Conservation (phyloP, 129 eudicot species). For the Flaveria trinervia region DNA sequence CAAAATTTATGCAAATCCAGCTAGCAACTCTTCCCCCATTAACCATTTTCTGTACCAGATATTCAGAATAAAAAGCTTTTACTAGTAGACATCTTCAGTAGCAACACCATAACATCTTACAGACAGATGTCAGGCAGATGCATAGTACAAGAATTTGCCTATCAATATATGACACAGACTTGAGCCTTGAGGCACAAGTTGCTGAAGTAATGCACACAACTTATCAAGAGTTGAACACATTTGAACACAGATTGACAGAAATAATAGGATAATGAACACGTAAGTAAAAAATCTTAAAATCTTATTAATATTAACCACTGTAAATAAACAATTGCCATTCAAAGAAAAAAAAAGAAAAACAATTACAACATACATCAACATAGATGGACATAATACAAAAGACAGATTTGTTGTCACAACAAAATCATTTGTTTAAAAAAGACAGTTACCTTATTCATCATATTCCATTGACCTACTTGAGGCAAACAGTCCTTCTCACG, state of each 20-base stretch:
- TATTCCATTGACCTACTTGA: constrained; percentile 98
- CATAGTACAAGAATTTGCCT: not conserved
- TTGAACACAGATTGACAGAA: not conserved
- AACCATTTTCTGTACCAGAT: constrained; percentile 70
- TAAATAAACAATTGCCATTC: not conserved
- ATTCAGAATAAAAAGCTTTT: not conserved
- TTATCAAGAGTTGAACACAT: not conserved
- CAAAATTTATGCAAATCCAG: constrained; percentile 92
- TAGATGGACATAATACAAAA: not conserved
- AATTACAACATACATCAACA: not conserved
- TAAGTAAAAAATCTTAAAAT: not conserved
- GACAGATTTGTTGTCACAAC: not conserved
- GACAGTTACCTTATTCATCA: constrained; percentile 77
- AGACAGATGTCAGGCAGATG: constrained; percentile 1
- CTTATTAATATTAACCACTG: not conserved
- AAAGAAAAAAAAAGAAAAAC: too few relatives aligned
- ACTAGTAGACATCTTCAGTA: not conserved
- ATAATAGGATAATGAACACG: not conserved
- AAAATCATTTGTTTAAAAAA: not conserved
- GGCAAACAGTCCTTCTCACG: constrained; percentile 92
- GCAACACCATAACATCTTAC: not conserved
- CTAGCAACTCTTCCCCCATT: constrained; percentile 78
- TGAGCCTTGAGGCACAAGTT: not conserved
- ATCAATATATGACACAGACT: not conserved
- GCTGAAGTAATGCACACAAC: not conserved